Conservation (phyloP, 2,329 filamentous ascomycete genomes). For the Epichloe scottii region DNA sequence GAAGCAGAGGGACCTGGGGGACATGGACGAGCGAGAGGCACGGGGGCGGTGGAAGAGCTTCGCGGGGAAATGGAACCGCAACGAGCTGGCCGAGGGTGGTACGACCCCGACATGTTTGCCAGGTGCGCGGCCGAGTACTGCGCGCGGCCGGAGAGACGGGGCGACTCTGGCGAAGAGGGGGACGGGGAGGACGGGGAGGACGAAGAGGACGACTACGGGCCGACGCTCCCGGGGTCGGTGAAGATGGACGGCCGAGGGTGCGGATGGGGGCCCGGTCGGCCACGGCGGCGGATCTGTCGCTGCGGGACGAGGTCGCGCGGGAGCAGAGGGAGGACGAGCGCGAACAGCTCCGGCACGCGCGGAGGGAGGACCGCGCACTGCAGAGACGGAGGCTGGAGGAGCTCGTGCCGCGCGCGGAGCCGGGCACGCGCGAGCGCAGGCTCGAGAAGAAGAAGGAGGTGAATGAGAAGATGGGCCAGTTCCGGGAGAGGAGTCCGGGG, state of each 20-base stretch:
- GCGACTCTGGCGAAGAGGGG: background rate
- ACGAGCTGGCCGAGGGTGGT: conserved; percentile 83
- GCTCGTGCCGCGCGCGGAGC: conserved; percentile 66
- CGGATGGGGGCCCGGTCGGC: conserved; percentile 51
- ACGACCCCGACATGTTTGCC: conserved; percentile 61
- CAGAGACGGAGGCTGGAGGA: conserved; percentile 71
- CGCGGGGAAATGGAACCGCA: conserved; percentile 78
- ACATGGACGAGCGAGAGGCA: conserved; percentile 61
- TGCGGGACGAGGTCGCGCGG: conserved; percentile 36
- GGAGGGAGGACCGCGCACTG: conserved; percentile 48
- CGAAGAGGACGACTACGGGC: conserved; percentile 41
- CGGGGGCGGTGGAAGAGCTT: conserved; percentile 92
- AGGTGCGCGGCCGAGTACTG: conserved; percentile 20
- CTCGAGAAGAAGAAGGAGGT: conserved; percentile 73
- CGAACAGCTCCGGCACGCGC: conserved; percentile 45
- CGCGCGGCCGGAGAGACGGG: background rate
- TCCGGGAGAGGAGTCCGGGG: conserved; percentile 55
- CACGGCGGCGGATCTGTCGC: conserved; percentile 58
- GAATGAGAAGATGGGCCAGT: conserved; percentile 61
- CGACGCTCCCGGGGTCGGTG: conserved; percentile 14
- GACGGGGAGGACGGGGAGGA: conserved; percentile 16
- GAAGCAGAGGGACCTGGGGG: conserved; percentile 58
- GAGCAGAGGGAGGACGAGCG: conserved; percentile 39
- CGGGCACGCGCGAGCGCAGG: conserved; percentile 69
- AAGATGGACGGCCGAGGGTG: conserved; percentile 9